Percentiles rank a stretch among this genome's conserved stretches.
phyloP scores from a whole-genome alignment of 208 protist genomes.

The Acanthamoeba royreba region DNA sequence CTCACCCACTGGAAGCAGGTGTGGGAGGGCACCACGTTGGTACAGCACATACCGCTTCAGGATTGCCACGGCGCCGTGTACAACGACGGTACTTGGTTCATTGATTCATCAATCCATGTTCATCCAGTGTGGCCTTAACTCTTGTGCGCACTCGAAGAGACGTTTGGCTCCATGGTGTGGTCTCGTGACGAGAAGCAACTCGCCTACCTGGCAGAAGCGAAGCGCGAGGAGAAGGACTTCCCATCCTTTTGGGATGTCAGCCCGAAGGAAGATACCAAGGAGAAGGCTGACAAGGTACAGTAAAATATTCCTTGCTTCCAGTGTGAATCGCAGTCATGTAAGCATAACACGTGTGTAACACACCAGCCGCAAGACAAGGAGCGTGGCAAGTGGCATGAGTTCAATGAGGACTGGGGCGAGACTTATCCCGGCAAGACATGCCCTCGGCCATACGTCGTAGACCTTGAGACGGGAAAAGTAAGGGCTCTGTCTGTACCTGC shows the following conservation, averaged over 20 bases:
- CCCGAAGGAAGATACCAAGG: neutral
- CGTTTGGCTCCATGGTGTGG: neutral
- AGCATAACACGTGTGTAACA: too few species aligned
- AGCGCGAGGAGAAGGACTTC: conserved; percentile 25
- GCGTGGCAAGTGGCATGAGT: neutral
- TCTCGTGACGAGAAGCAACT: neutral
- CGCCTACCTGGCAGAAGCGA: neutral
- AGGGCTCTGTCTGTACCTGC: neutral
- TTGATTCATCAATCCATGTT: too few species aligned
- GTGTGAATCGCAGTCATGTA: too few species aligned
- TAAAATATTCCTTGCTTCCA: neutral
- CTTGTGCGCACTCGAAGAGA: too few species aligned
- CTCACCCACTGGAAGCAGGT: too few species aligned
- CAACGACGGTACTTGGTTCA: neutral
- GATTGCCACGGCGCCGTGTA: neutral
- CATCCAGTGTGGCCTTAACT: too few species aligned
- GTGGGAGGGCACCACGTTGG: neutral
- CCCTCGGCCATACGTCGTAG: neutral
- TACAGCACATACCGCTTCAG: neutral
- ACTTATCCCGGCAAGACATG: neutral
- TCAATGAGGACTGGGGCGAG: conserved; percentile 21
- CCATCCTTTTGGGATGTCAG: neutral
- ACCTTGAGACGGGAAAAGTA: neutral
- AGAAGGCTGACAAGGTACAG: too few species aligned
- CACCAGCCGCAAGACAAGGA: neutral